phyloP scores from a whole-genome alignment of 2,329 filamentous ascomycete genomes.

The Scortechinia acanthostroma region DNA sequence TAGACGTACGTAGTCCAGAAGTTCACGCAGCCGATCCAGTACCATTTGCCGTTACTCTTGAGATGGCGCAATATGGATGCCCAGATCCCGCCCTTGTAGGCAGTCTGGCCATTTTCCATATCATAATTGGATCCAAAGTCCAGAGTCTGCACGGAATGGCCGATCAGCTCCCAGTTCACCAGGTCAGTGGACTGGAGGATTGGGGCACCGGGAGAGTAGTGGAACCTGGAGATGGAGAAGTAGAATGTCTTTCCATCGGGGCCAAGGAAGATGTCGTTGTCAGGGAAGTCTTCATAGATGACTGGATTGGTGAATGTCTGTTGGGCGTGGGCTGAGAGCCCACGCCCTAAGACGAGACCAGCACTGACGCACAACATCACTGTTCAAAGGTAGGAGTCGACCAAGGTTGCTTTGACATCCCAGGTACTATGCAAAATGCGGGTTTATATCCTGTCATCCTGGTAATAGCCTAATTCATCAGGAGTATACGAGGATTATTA shows the following conservation, averaged over 20 bases:
- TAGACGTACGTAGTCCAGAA: too few relatives aligned
- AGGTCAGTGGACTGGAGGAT: constrained; percentile 46
- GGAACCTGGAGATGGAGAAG: constrained; percentile 46
- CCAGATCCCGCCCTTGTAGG: constrained; percentile 46
- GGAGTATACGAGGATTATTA: too few relatives aligned
- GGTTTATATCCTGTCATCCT: too few relatives aligned
- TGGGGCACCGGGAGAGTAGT: constrained; percentile 47
- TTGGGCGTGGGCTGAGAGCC: neutral
- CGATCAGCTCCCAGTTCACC: constrained; percentile 37
- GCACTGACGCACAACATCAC: too few relatives aligned
- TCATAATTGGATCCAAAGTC: constrained; percentile 39
- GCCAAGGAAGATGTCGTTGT: constrained; percentile 42
- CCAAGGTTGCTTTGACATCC: too few relatives aligned
- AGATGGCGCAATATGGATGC: constrained; percentile 44
- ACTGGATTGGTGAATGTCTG: constrained; percentile 36
- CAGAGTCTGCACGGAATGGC: constrained; percentile 33
- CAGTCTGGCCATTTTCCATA: constrained; percentile 27
- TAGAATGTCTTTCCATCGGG: constrained; percentile 38
- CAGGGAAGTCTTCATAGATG: constrained; percentile 45
- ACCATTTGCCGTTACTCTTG: too few relatives aligned
- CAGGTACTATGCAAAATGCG: too few relatives aligned
- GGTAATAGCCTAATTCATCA: too few relatives aligned
- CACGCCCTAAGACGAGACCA: neutral
- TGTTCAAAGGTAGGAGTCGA: too few relatives aligned
- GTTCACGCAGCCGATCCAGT: too few relatives aligned